Evolutionary conservation across 1,284 basidiomycete genomes (phyloP), one percentile per base, ranked within the genome.

Genomic region (Thelephora terrestris): DNA sequence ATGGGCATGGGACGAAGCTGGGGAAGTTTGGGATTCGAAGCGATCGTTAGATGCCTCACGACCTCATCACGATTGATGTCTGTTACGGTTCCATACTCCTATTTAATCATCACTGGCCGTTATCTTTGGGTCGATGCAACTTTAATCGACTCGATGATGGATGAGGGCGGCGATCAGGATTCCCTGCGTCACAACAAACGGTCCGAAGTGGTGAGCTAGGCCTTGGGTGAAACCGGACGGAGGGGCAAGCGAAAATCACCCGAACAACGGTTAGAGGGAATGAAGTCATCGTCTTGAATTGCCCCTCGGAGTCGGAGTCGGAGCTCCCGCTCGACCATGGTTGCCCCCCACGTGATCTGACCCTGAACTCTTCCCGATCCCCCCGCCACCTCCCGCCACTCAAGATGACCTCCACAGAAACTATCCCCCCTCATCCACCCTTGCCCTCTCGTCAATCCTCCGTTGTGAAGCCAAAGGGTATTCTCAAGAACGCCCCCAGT

Each of bases 401-500:
- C 20, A 21, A 12, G 6, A 25, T 23, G 39, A 25, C 20, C 21
- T 25, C 17, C 39, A 21, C 20, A 5, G 25, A 42, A 21, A 25
- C 9, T n/a, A 17, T 21, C 20, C 42, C 51, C 40, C 43, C 32
- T 35, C 57, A 54, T 48, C 59, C 61, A 17, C 61, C 61, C 17
- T 50, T 57, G 21, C 57, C 62, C 52, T 61, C 63, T 46, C 62
- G 63, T 43, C 49, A 55, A 27, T 59, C 57, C 50, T 53, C 76
- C 72, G 0, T 32, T 18, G 39, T 40, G 23, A 87, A 84, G 64
- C 85, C 85, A 36, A 89, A 86, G 64, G 86, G 86, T 27, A 90
- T 90, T 56, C 67, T 90, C 58, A 90, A 90, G 81, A 89, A 88
- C 63, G 78, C 81, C 6, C 71, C 70, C 47, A 58, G 62, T 14